Conservation (phyloP, 2,329 filamentous ascomycete genomes). For the Aspergillus costaricaensis region DNA sequence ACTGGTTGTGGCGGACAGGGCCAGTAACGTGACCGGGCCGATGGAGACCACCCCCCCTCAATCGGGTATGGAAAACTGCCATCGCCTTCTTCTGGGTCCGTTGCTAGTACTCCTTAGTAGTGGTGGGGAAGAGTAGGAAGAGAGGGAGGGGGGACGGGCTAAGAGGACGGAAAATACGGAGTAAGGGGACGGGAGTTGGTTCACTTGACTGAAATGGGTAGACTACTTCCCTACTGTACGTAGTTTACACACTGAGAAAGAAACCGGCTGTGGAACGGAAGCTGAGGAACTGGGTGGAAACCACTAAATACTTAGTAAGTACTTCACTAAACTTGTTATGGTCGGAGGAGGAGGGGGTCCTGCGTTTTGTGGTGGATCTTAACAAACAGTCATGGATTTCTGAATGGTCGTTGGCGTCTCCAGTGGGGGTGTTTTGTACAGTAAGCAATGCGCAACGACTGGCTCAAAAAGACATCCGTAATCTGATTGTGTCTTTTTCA, state of each 20-base stretch:
- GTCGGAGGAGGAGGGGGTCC: neutral
- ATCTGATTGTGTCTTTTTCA: too few relatives aligned
- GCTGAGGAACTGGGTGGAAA: slow-evolving; percentile 11
- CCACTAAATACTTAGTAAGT: slow-evolving; percentile 6
- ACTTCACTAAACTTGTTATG: neutral
- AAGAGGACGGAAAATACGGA: slow-evolving; percentile 1
- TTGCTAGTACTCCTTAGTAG: neutral
- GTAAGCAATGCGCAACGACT: slow-evolving; percentile 17
- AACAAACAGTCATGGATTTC: neutral
- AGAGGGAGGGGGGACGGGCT: neutral
- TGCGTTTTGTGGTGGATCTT: neutral
- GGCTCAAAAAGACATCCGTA: slow-evolving; percentile 9
- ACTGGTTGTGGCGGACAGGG: slow-evolving; percentile 15
- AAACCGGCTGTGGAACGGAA: neutral
- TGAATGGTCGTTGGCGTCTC: slow-evolving; percentile 5
- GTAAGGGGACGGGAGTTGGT: neutral
- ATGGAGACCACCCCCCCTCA: slow-evolving; percentile 8
- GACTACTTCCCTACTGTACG: too few relatives aligned
- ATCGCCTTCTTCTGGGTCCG: neutral
- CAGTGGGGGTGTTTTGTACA: slow-evolving; percentile 9
- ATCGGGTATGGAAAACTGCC: slow-evolving; percentile 9
- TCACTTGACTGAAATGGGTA: too few relatives aligned
- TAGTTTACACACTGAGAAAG: too few relatives aligned
- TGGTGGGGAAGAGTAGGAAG: neutral
- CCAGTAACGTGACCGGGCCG: slow-evolving; percentile 32